These are phyloP conservation scores for Zoysia pacifica DNA, from an alignment of 176 grass and related monocot genomes.

Conservation along the genomic window DNA sequence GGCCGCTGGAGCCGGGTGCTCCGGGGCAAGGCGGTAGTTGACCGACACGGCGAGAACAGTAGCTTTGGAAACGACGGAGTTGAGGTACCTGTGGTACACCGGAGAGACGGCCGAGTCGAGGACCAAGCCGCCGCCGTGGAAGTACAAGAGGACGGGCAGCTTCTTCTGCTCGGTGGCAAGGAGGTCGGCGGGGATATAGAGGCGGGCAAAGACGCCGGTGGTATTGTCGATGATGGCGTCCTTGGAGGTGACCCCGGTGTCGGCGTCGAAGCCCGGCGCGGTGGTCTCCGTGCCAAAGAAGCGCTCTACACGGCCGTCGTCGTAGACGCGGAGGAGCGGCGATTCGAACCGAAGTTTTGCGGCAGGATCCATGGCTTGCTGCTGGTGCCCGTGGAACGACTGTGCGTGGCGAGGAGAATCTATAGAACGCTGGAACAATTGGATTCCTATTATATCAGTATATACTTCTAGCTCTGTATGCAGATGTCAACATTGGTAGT, in stretches of 20 bases:
- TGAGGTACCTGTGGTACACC: conserved; percentile 41
- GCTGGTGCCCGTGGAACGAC: neutral
- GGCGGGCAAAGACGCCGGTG: conserved; percentile 42
- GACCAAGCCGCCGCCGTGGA: conserved; percentile 56
- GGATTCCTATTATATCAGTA: neutral
- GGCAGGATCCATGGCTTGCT: conserved; percentile 36
- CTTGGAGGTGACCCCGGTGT: conserved; percentile 53
- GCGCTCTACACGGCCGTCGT: conserved; percentile 47
- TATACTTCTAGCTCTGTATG: too few species aligned
- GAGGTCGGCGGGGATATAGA: conserved; percentile 50
- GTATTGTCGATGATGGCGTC: conserved; percentile 50
- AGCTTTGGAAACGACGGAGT: conserved; percentile 39
- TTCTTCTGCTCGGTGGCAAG: conserved; percentile 18
- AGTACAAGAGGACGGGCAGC: conserved; percentile 59
- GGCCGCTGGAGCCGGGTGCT: conserved; percentile 52
- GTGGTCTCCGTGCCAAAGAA: conserved; percentile 44
- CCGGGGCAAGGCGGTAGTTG: conserved; percentile 69
- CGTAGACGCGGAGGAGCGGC: conserved; percentile 31
- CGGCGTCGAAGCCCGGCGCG: conserved; percentile 26
- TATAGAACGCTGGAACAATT: neutral
- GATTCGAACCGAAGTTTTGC: conserved; percentile 29
- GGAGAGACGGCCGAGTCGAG: conserved; percentile 39
- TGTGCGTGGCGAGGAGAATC: neutral
- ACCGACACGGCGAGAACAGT: conserved; percentile 51
- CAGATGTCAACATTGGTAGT: neutral